phyloP scores from a whole-genome alignment of 2,329 filamentous ascomycete genomes.

The Talaromyces pinophilus region DNA sequence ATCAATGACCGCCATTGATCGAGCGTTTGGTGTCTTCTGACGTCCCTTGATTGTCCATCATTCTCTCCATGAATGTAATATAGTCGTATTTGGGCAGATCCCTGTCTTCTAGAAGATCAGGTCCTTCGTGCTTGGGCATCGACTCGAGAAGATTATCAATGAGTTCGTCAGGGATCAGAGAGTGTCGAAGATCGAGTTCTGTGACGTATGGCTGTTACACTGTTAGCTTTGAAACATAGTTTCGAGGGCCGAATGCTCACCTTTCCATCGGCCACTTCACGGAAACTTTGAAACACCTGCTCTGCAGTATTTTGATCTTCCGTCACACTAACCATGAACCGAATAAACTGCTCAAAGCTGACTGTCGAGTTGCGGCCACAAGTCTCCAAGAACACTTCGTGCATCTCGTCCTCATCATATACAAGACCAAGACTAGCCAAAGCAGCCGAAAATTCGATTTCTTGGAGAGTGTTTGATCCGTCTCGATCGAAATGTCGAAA shows the following conservation, averaged over 20 bases:
- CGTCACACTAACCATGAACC: slow-evolving; percentile 98
- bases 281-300: slow-evolving; percentile 97
- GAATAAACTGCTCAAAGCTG: slow-evolving; percentile 97
- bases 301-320: slow-evolving; percentile 99
- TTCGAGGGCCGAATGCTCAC: slow-evolving; percentile 40
- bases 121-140: slow-evolving; percentile 81
- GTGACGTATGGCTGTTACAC: slow-evolving; percentile 78
- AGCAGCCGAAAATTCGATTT: slow-evolving; percentile 94
- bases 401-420: slow-evolving; percentile 98
- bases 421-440: slow-evolving; percentile 93
- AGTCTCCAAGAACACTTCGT: slow-evolving; percentile 88
- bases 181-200: slow-evolving; percentile 93
- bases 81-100: slow-evolving; percentile 91
- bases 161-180: slow-evolving; percentile 92
- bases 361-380: slow-evolving; percentile 70
- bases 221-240: not conserved
- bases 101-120: slow-evolving; percentile 81
- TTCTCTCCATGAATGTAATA: slow-evolving; percentile 91
- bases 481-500: slow-evolving; percentile 98
- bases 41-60: slow-evolving; percentile 55
- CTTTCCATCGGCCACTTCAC: slow-evolving; percentile 96
- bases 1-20: slow-evolving; percentile 20
- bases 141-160: slow-evolving; percentile 88
- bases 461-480: slow-evolving; percentile 81
- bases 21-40: slow-evolving; percentile 28